Conservation (phyloP, 257 asterid species). For the Leptodermis oblonga region DNA sequence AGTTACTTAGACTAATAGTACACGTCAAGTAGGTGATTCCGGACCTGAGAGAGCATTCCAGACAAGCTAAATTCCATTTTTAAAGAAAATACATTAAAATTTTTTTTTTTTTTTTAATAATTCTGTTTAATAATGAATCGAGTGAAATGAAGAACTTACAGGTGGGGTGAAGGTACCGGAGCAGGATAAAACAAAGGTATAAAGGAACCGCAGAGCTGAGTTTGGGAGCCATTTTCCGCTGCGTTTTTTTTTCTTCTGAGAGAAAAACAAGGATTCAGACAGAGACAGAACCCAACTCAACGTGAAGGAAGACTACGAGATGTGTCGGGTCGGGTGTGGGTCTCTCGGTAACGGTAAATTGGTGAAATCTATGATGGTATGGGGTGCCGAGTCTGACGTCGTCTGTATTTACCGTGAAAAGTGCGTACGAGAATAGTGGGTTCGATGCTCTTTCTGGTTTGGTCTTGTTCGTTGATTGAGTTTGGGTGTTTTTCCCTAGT, state of each 20-base stretch:
- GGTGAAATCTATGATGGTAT: not conserved
- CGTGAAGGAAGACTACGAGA: not conserved
- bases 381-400: not conserved
- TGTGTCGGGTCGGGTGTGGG: not conserved
- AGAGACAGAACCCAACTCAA: not conserved
- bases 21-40: not conserved
- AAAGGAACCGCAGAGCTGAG: not conserved
- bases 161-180: slow-evolving; percentile 13
- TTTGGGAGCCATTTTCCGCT: not conserved
- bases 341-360: slow-evolving; percentile 1
- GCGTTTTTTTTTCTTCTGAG: not conserved
- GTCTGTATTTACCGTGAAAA: not conserved
- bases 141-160: slow-evolving; percentile 10
- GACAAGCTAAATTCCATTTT: not conserved
- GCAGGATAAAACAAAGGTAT: slow-evolving; percentile 7
- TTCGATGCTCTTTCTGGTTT: not conserved
- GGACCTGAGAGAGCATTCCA: not conserved
- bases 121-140: not conserved
- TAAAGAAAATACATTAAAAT: not conserved
- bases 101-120: not conserved
- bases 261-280: not conserved
- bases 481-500: no score
- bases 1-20: not conserved
- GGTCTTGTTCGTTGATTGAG: not conserved
- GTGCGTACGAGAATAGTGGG: not conserved